These are phyloP conservation scores for Tilletia walkeri DNA, from an alignment of 1,284 basidiomycete species.

Conservation along the genomic window DNA sequence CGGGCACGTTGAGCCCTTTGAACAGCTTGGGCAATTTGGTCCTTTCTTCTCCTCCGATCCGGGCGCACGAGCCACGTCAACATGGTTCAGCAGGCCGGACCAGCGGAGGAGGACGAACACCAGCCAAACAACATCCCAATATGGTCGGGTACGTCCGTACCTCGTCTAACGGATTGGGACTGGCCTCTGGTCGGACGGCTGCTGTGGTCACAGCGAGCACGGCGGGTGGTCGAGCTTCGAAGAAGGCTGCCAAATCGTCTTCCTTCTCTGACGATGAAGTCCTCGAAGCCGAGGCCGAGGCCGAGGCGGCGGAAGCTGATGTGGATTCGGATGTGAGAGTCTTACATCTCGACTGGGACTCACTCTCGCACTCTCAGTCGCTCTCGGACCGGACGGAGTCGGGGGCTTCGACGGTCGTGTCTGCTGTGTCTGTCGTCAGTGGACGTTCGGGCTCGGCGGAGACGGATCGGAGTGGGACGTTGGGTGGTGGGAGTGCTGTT, in stretches of 20 bases:
- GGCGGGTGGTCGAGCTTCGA: constrained; percentile 5
- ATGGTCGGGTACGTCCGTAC: constrained; percentile 24
- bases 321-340: constrained; percentile 1
- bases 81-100: neutral
- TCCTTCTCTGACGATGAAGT: neutral
- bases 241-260: constrained; percentile 6
- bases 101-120: constrained; percentile 18
- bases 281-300: no score
- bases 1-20: constrained; percentile 32
- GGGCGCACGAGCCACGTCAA: neutral
- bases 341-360: constrained; percentile 16
- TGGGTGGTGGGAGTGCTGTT: neutral
- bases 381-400: constrained; percentile 2
- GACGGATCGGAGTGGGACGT: neutral
- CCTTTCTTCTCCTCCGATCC: neutral
- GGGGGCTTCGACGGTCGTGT: neutral
- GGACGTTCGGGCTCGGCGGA: constrained; percentile 7
- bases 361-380: neutral
- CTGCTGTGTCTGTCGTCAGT: no score
- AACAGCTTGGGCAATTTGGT: constrained; percentile 32
- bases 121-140: constrained; percentile 24
- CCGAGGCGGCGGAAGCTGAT: neutral
- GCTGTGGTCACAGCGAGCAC: constrained; percentile 7
- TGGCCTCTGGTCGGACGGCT: neutral
- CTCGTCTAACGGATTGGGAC: neutral